These are phyloP conservation scores for Boletellus emodensis DNA, from an alignment of 768 basidiomycete genomes.

Conservation along the genomic window DNA sequence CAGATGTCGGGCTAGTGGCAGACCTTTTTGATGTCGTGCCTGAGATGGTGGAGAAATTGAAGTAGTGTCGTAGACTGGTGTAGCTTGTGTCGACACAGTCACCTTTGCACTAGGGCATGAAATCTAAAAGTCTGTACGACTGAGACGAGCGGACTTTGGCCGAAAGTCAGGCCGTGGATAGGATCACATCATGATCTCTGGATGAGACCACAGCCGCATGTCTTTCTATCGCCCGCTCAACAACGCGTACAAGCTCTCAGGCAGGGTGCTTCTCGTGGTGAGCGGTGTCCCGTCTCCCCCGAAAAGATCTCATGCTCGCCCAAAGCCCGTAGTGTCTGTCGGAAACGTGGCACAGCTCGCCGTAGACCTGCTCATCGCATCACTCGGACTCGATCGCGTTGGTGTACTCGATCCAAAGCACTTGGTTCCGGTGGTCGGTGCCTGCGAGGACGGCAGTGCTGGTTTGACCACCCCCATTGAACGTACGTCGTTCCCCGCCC, in stretches of 20 bases:
- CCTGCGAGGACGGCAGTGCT: conserved; percentile 54
- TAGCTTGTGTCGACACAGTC: no score
- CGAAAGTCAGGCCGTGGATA: no score
- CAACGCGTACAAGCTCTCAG: conserved; percentile 23
- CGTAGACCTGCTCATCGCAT: conserved; percentile 67
- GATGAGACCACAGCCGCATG: conserved; percentile 12
- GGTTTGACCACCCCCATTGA: conserved; percentile 76
- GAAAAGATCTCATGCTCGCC: conserved; percentile 5
- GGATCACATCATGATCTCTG: no score
- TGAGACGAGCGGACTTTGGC: conserved; percentile 35
- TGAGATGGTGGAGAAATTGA: conserved; percentile 83
- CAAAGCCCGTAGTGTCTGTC: conserved; percentile 68
- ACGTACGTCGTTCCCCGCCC: conserved; percentile 42
- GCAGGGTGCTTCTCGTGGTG: conserved; percentile 30
- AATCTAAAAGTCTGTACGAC: no score
- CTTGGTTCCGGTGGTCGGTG: conserved; percentile 69
- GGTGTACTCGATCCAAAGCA: conserved; percentile 61
- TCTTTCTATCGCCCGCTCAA: conserved; percentile 30
- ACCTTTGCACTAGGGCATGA: no score
- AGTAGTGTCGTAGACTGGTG: conserved; percentile 34
- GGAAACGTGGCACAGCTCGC: conserved; percentile 82
- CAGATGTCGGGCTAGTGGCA: conserved; percentile 90
- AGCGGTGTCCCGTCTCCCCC: conserved; percentile 1
- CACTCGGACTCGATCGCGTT: conserved; percentile 54
- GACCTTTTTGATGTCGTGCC: conserved; percentile 93